Evolutionary conservation across 176 grass and related monocot genomes (phyloP).

Genomic region (Neostapfia colusana): DNA sequence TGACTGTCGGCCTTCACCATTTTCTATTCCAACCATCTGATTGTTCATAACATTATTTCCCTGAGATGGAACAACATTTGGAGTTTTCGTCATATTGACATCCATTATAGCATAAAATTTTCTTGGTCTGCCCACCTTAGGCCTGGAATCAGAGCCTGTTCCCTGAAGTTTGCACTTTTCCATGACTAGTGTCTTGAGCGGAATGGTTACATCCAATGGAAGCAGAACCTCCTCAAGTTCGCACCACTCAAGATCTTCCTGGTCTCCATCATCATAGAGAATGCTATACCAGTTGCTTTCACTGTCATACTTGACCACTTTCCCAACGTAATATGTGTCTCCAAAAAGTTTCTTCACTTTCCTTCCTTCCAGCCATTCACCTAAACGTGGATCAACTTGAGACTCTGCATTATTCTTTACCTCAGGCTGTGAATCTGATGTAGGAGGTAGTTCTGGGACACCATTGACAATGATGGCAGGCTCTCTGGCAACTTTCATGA

Average conservation of each 20-base stretch:
- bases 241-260: slow-evolving; percentile 90
- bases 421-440: slow-evolving; percentile 26
- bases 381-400: slow-evolving; percentile 67
- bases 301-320: slow-evolving; percentile 65
- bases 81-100: slow-evolving; percentile 20
- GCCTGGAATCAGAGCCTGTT: slow-evolving; percentile 25
- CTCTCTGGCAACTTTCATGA: slow-evolving; percentile 67
- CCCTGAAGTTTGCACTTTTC: slow-evolving; percentile 45
- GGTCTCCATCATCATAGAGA: slow-evolving; percentile 83
- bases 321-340: slow-evolving; percentile 60
- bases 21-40: slow-evolving; percentile 19
- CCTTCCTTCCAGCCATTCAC: slow-evolving; percentile 79
- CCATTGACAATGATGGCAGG: slow-evolving; percentile 84
- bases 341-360: slow-evolving; percentile 78
- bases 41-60: slow-evolving; percentile 23
- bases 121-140: slow-evolving; percentile 43
- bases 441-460: slow-evolving; percentile 50
- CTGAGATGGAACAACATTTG: slow-evolving; percentile 21
- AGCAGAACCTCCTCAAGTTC: slow-evolving; percentile 74
- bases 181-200: slow-evolving; percentile 75
- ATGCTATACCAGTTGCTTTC: slow-evolving; percentile 91
- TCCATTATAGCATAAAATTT: slow-evolving; percentile 41
- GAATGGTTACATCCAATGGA: slow-evolving; percentile 86
- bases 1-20: slow-evolving; percentile 17
- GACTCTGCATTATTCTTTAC: slow-evolving; percentile 29